A percentile compares a stretch with the other conserved stretches of the same genome.
Conservation (phyloP, 805 yeast genomes). For the Wickerhamomyces rabaulensis region DNA sequence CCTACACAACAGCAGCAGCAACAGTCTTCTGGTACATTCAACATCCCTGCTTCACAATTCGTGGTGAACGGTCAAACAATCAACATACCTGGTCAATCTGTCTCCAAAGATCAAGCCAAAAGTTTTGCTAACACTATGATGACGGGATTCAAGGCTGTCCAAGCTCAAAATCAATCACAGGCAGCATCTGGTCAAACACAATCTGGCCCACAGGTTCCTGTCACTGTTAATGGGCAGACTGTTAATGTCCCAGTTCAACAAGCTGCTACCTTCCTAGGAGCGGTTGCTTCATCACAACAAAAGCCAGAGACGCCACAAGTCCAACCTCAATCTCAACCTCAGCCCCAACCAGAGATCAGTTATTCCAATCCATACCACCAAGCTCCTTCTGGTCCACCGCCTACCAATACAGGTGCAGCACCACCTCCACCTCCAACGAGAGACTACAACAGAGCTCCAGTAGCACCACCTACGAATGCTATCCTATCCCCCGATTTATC, state of each 20-base stretch:
- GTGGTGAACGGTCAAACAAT: slow-evolving; percentile 8
- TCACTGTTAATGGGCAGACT: slow-evolving; percentile 1
- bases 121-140: not conserved
- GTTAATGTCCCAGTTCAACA: slow-evolving; percentile 4
- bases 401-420: not conserved
- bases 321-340: slow-evolving; percentile 2
- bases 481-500: slow-evolving; percentile 17
- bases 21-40: slow-evolving; percentile 5
- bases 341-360: slow-evolving; percentile 3
- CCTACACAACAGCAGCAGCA: not conserved
- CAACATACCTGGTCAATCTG: slow-evolving; percentile 11
- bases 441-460: slow-evolving; percentile 3
- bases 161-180: not conserved
- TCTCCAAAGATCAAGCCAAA: slow-evolving; percentile 6
- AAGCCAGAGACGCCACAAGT: slow-evolving; percentile 1
- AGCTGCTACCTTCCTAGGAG: not conserved
- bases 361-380: slow-evolving; percentile 16
- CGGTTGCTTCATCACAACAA: not conserved
- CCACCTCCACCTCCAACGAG: slow-evolving; percentile 4
- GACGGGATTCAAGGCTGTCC: not conserved
- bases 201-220: slow-evolving; percentile 2
- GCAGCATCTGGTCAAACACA: not conserved
- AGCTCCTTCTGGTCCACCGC: slow-evolving; percentile 1
- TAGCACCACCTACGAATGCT: slow-evolving; percentile 5
- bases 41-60: slow-evolving; percentile 11